Conservation (phyloP, 805 yeast genomes). For the Myxozyma neotropica region DNA sequence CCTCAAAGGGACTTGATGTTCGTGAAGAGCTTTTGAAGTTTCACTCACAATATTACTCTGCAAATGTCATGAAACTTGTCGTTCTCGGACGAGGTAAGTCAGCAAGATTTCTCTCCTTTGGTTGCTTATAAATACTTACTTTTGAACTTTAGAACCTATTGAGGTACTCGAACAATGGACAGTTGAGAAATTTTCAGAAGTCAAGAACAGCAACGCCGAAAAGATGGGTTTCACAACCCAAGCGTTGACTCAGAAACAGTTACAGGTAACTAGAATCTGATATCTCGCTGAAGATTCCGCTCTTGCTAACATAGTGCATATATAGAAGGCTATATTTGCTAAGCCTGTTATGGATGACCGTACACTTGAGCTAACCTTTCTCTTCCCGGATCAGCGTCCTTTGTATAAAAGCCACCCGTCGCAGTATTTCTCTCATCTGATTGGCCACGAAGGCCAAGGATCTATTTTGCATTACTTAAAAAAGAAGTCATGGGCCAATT, state of each 20-base stretch:
- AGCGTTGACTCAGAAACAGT: conserved; percentile 54
- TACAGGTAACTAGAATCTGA: conserved; percentile 35
- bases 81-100: conserved; percentile 62
- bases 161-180: conserved; percentile 76
- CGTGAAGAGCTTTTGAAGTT: conserved; percentile 80
- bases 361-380: conserved; percentile 66
- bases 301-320: conserved; percentile 36
- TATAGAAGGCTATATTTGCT: conserved; percentile 53
- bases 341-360: conserved; percentile 83
- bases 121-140: background rate
- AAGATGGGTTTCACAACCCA: conserved; percentile 48
- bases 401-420: conserved; percentile 71
- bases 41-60: conserved; percentile 70
- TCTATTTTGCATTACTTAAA: conserved; percentile 74
- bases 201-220: conserved; percentile 55
- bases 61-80: conserved; percentile 86
- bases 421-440: conserved; percentile 71
- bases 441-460: conserved; percentile 93
- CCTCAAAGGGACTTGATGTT: conserved; percentile 63
- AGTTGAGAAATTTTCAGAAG: conserved; percentile 60
- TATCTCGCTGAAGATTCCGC: background rate
- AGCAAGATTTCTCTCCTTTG: too few species aligned
- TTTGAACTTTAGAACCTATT: conserved; percentile 53
- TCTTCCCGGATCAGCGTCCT: conserved; percentile 72
- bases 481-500: conserved; percentile 74